Evolutionary conservation across 1,284 basidiomycete species (phyloP), one percentile per base, ranked within the genome.

Genomic region (Austropuccinia psidii): DNA sequence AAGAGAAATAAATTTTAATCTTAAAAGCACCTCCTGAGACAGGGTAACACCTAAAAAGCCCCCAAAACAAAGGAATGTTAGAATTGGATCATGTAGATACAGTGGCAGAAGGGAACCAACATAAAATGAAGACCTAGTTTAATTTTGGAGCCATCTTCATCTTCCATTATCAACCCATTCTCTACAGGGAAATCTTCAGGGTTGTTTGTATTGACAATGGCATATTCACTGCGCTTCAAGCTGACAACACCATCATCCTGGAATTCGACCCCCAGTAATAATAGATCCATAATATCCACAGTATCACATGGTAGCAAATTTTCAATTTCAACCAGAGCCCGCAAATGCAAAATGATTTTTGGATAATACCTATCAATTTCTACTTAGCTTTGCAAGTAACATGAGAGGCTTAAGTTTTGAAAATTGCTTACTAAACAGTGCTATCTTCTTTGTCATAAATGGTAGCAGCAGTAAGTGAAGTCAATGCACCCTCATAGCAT

Each of bases 251-350:
- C 87, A 60, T 91, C 91, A 76, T 96, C 93, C 81, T 98, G 90
- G 2, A 96, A 85, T 61, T 90, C 87, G 35, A 98, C 85, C 77
- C 93, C 98, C 43, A 98, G 85, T n/a, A 98, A 83, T 39, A 98
- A 86, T 72, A 98, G 84, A 81, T 98, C 96, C n/a, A 87, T 87
- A 1, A 98, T 83, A 80, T 98, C 93, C 35, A 98, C 93, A 0
- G 93, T 95, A 80, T 98, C 93, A 82, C 90, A 97, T 0, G 97
- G 97, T 54, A 99, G 83, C 29, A 98, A 83, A 79, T 99, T 99
- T 83, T 99, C 96, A 11, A 99, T 83, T 79, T 99, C 96, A 43
- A 73, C 64, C 24, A 60, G 69, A 24, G 69, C 69, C 29, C 69
- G 57, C 50, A 73, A 64, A 17, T 27, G 49, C 47, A 62, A 64